These are phyloP conservation scores for Santalum album DNA, from an alignment of 164 flowering plant genomes.

Conservation along the genomic window DNA sequence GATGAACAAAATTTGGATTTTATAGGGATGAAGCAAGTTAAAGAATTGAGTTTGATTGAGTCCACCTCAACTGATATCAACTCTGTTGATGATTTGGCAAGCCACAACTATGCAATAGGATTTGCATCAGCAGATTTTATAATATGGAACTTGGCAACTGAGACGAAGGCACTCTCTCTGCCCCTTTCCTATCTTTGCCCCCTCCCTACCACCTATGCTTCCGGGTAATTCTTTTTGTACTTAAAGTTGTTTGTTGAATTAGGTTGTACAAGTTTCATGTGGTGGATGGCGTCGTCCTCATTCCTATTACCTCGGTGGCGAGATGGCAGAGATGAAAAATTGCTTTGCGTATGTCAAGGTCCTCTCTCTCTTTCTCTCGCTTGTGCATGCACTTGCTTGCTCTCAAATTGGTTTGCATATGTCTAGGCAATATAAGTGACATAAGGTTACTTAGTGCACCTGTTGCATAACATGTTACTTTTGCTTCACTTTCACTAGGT, in stretches of 20 bases:
- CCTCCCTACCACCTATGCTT: neutral
- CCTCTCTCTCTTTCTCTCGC: neutral
- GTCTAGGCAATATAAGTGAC: too few species aligned
- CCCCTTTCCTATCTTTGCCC: neutral
- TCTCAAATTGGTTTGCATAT: too few species aligned
- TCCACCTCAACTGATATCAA: constrained; percentile 35
- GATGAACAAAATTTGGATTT: constrained; percentile 46
- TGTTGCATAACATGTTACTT: too few species aligned
- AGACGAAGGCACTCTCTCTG: constrained; percentile 48
- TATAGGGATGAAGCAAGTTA: constrained; percentile 85
- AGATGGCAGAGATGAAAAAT: constrained; percentile 51
- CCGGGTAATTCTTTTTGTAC: neutral
- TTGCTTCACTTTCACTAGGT: too few species aligned
- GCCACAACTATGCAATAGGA: constrained; percentile 61
- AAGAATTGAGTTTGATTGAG: constrained; percentile 72
- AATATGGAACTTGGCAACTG: constrained; percentile 66
- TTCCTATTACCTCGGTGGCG: constrained; percentile 76
- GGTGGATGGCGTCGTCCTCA: constrained; percentile 99
- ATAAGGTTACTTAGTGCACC: too few species aligned
- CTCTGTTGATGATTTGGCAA: constrained; percentile 24
- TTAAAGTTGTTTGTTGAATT: constrained; percentile 13
- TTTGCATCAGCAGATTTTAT: constrained; percentile 82
- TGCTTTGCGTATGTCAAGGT: constrained; percentile 97
- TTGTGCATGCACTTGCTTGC: neutral
- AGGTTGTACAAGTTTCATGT: constrained; percentile 76